These are phyloP conservation scores for Xeromyces bisporus DNA, from an alignment of 495 filamentous ascomycete species.

Conservation along the genomic window DNA sequence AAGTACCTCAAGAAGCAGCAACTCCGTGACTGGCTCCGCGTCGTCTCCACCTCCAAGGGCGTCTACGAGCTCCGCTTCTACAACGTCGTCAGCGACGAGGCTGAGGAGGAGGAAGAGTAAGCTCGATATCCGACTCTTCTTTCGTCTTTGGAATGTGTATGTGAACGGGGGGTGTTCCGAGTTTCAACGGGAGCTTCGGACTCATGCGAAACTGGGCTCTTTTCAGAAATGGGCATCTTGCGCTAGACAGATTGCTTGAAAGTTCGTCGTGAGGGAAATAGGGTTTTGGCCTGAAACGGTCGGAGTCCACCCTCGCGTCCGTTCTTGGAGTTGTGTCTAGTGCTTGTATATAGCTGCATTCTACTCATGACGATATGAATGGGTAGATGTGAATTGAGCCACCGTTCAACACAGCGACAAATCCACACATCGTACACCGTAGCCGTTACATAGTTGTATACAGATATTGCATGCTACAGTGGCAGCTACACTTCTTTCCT, in stretches of 20 bases:
- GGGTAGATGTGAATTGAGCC: slow-evolving; percentile 13
- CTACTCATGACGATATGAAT: slow-evolving; percentile 19
- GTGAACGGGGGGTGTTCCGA: slow-evolving; percentile 5
- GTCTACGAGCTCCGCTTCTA: slow-evolving; percentile 99
- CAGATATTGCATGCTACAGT: neutral
- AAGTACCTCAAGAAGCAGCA: slow-evolving; percentile 99
- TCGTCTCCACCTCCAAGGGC: slow-evolving; percentile 90
- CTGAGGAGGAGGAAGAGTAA: slow-evolving; percentile 96
- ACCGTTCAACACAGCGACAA: too few relatives aligned
- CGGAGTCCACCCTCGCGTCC: neutral
- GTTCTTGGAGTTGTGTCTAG: slow-evolving; percentile 1
- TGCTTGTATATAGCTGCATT: slow-evolving; percentile 2
- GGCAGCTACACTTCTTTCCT: too few relatives aligned
- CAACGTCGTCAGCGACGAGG: slow-evolving; percentile 97
- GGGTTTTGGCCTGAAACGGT: slow-evolving; percentile 4
- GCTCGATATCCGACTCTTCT: slow-evolving; percentile 8
- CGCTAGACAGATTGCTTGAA: neutral
- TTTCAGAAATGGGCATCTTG: neutral
- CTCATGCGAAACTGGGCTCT: neutral
- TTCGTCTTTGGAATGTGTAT: too few relatives aligned
- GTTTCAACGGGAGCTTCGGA: slow-evolving; percentile 4
- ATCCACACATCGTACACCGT: too few relatives aligned
- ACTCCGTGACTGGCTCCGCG: slow-evolving; percentile 97
- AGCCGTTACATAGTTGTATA: too few relatives aligned
- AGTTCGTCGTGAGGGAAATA: neutral